Conservation (phyloP, 2,329 filamentous ascomycete genomes). For the Paracoccidioides lutzii region DNA sequence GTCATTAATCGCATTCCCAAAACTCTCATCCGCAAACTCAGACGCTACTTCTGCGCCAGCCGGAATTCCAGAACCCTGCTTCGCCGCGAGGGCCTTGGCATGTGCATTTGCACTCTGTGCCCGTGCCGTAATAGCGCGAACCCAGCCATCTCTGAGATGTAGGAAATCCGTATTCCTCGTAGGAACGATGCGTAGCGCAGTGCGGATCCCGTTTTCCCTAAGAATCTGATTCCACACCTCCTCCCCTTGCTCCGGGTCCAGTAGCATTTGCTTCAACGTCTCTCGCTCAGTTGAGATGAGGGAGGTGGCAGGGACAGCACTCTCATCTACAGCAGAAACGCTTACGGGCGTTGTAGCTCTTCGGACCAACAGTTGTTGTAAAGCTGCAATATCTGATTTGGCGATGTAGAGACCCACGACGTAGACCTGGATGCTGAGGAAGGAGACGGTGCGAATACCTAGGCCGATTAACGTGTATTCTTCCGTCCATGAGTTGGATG, state of each 20-base stretch:
- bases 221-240: conserved; percentile 64
- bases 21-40: conserved; percentile 57
- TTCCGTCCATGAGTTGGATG: conserved; percentile 36
- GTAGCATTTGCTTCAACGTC: conserved; percentile 52
- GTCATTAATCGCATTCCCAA: conserved; percentile 58
- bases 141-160: conserved; percentile 82
- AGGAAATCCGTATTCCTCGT: conserved; percentile 91
- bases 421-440: conserved; percentile 83
- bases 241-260: conserved; percentile 57
- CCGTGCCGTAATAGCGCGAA: conserved; percentile 66
- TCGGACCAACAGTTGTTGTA: conserved; percentile 66
- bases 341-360: conserved; percentile 40
- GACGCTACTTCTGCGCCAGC: conserved; percentile 17
- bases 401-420: conserved; percentile 87
- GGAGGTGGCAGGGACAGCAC: conserved; percentile 60
- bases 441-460: conserved; percentile 79
- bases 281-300: conserved; percentile 73
- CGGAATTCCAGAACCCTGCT: conserved; percentile 36
- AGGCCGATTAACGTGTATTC: conserved; percentile 82
- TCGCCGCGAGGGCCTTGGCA: conserved; percentile 25
- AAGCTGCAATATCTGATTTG: conserved; percentile 62
- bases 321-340: conserved; percentile 26
- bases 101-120: conserved; percentile 46
- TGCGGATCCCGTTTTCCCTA: conserved; percentile 54
- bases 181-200: conserved; percentile 69